Base-by-base conservation (phyloP, 345 rosid species). In the Heritiera fomes region DNA sequence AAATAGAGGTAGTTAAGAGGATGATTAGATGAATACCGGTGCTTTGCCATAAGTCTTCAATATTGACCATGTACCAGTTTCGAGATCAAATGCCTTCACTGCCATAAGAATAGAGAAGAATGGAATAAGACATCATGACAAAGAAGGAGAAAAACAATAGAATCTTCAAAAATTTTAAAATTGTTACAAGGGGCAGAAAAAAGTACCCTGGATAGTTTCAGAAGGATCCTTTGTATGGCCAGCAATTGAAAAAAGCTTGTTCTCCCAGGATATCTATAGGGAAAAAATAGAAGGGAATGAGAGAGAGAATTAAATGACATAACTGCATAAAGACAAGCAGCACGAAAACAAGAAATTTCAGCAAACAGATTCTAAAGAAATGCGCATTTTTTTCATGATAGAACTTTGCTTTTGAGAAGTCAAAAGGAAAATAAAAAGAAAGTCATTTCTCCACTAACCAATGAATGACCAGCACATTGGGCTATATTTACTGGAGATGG, bases 391-490 rank as follows among this genome's bases (percentile, higher is more conserved):
- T 66, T n/a, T 66, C 50, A 43, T 55, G 67, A 77, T 72, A 73
- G 62, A 81, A 78, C 73, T 63, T 75, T 66, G 76, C 59, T 78
- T 75, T 46, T 17, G 46, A 70, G 70, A 83, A 75, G 49, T 69
- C 75, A 68, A 65, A 40, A 59, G 47, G 70, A 78, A 66, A 8
- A 0, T 20, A 46, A 62, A 81, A 7, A 56, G 69, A 79, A 77
- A 71, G 18, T 56, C 60, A 76, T 64, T 46, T 58, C 49, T 60
- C 28, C 30, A 89, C 98, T 86, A 75, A 97, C 99, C 98, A 97
- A 84, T 41, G 97, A 91, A 89, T 93, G 99, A 84, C 99, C 99
- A 77, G 99, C 98, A 86, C 99, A 97, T 72, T 96, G 89, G 77
- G 90, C 81, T 72, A 90, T 70, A 58, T 85, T 72, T 49, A 86